These are phyloP conservation scores for Globisporangium irregulare DNA, from an alignment of 352 stramenopile species.

Conservation along the genomic window DNA sequence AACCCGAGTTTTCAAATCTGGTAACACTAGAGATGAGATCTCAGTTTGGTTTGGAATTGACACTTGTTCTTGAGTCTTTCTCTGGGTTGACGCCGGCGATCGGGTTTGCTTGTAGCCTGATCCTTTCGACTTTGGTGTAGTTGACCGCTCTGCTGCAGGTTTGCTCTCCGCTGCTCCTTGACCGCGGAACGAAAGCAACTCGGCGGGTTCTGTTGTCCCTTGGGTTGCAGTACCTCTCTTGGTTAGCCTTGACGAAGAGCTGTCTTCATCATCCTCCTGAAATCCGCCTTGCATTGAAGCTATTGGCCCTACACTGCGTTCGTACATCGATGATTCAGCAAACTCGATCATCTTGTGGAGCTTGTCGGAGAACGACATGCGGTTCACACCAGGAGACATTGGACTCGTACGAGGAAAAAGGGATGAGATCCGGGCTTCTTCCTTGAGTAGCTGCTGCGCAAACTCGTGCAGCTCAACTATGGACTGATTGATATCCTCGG, in stretches of 20 bases:
- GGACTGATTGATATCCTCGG: slow-evolving; percentile 24
- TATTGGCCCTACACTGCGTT: slow-evolving; percentile 20
- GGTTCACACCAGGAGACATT: slow-evolving; percentile 47
- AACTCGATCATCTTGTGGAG: slow-evolving; percentile 83
- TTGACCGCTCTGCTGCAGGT: slow-evolving; percentile 7
- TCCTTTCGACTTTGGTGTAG: slow-evolving; percentile 8
- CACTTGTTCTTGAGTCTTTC: background rate
- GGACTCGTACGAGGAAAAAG: slow-evolving; percentile 41
- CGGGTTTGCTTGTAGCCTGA: slow-evolving; percentile 14
- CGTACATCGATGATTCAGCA: slow-evolving; percentile 63
- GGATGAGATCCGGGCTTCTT: slow-evolving; percentile 51
- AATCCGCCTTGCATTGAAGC: background rate
- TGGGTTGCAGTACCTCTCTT: background rate
- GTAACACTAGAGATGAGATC: slow-evolving; percentile 7
- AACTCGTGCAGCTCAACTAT: slow-evolving; percentile 60
- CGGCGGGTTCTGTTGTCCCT: background rate
- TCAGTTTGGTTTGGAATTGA: background rate
- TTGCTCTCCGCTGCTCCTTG: slow-evolving; percentile 5
- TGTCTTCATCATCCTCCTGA: background rate
- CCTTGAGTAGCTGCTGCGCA: slow-evolving; percentile 52
- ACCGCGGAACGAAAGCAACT: slow-evolving; percentile 1
- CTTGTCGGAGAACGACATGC: slow-evolving; percentile 74
- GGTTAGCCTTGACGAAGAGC: background rate
- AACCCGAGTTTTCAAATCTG: slow-evolving; percentile 22
- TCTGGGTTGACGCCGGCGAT: background rate